phyloP scores from a whole-genome alignment of 2,329 filamentous ascomycete genomes.

The Pseudofabraea citricarpa region DNA sequence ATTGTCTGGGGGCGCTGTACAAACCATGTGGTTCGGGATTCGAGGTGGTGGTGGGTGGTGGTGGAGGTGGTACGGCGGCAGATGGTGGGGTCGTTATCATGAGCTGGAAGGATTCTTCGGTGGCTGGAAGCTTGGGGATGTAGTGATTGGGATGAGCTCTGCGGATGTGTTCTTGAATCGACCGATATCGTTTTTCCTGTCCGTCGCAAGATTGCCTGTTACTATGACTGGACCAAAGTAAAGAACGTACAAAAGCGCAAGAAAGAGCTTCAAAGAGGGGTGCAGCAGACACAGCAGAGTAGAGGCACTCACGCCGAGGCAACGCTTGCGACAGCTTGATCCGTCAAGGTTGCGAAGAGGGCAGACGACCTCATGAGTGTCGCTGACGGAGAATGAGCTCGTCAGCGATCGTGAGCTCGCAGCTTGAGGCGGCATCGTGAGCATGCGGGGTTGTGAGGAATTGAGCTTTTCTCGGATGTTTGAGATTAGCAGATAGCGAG shows the following conservation, averaged over 20 bases:
- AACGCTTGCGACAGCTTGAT: slow-evolving; percentile 94
- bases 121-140: slow-evolving; percentile 95
- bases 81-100: slow-evolving; percentile 89
- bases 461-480: too few relatives aligned
- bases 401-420: slow-evolving; percentile 81
- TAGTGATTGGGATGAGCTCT: slow-evolving; percentile 96
- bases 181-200: slow-evolving; percentile 93
- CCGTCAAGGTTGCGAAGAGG: slow-evolving; percentile 94
- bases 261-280: slow-evolving; percentile 19
- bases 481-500: too few relatives aligned
- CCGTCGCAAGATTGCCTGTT: slow-evolving; percentile 23
- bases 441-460: too few relatives aligned
- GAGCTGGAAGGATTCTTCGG: slow-evolving; percentile 92
- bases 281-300: slow-evolving; percentile 23
- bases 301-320: slow-evolving; percentile 80
- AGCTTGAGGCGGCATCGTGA: slow-evolving; percentile 85
- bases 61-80: slow-evolving; percentile 27
- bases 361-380: slow-evolving; percentile 95
- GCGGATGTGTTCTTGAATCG: slow-evolving; percentile 99
- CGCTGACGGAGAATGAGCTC: slow-evolving; percentile 86
- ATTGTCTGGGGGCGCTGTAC: slow-evolving; percentile 8
- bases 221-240: slow-evolving; percentile 25
- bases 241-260: slow-evolving; percentile 17
- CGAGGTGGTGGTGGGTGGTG: slow-evolving; percentile 22
- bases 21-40: slow-evolving; percentile 23